A percentile compares a stretch with the other conserved stretches of the same genome.
These are phyloP conservation scores for Blastocystis sp. DNA, from an alignment of 352 stramenopile species.

Conservation along the genomic window DNA sequence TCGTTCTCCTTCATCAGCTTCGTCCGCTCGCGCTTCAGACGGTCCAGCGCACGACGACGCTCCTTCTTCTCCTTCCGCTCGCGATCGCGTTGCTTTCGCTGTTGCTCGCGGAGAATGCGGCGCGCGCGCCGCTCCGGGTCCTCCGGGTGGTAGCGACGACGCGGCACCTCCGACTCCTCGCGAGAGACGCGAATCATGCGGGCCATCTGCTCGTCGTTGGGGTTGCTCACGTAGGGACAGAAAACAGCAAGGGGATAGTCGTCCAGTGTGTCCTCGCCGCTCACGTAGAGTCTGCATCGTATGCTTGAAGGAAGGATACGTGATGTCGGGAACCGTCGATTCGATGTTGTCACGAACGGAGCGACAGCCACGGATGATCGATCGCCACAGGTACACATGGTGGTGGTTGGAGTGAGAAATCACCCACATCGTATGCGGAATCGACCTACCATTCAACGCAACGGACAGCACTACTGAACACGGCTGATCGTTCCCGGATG, in stretches of 20 bases:
- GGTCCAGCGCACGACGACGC: neutral
- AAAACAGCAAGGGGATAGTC: constrained; percentile 25
- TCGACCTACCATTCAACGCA: neutral
- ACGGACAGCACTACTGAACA: neutral
- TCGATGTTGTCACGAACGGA: neutral
- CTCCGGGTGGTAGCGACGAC: neutral
- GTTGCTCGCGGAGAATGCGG: neutral
- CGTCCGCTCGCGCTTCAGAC: neutral
- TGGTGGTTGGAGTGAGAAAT: constrained; percentile 33
- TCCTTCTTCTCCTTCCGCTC: neutral
- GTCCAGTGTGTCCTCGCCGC: neutral
- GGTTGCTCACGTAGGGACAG: neutral
- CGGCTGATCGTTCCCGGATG: constrained; percentile 5
- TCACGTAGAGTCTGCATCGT: neutral
- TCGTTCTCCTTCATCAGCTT: neutral
- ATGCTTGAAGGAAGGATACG: neutral
- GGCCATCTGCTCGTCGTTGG: neutral
- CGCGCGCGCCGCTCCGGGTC: neutral
- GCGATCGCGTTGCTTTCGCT: neutral
- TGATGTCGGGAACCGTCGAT: constrained; percentile 8
- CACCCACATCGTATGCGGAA: constrained; percentile 2
- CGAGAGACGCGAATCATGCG: neutral
- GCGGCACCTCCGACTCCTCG: neutral
- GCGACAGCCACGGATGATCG: neutral
- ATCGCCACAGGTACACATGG: constrained; percentile 3